Conservation (phyloP, 805 yeast genomes). For the Nakazawaea molendinolei region DNA sequence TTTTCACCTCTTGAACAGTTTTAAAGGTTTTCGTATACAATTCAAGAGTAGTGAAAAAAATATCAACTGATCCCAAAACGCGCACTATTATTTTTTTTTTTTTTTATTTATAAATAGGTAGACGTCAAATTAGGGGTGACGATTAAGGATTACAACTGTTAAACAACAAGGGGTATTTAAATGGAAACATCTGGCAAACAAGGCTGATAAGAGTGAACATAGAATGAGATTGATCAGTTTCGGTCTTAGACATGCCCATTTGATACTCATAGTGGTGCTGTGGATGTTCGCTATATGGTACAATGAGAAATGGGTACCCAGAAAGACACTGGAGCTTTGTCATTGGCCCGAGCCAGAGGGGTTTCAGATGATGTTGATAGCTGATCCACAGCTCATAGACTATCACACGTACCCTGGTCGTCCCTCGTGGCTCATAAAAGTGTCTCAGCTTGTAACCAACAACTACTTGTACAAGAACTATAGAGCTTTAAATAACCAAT, state of each 20-base stretch:
- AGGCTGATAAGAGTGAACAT: not conserved
- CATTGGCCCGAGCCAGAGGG: slow-evolving; percentile 16
- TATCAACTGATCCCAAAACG: no score
- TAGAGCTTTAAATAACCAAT: slow-evolving; percentile 44
- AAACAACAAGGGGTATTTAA: no score
- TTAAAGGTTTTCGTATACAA: no score
- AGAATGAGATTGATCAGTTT: slow-evolving; percentile 8
- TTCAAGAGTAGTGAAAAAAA: no score
- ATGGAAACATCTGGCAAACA: not conserved
- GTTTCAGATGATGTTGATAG: slow-evolving; percentile 38
- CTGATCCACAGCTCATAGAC: slow-evolving; percentile 94
- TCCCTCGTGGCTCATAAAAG: slow-evolving; percentile 39
- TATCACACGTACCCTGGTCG: slow-evolving; percentile 78
- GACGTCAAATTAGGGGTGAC: no score
- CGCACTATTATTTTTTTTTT: no score
- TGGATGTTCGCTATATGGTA: slow-evolving; percentile 5
- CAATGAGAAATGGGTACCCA: slow-evolving; percentile 8
- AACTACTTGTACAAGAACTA: slow-evolving; percentile 76
- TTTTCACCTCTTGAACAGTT: no score
- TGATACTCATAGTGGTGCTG: slow-evolving; percentile 15
- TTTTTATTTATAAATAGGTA: no score
- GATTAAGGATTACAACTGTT: no score
- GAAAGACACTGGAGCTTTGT: not conserved
- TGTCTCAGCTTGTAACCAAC: slow-evolving; percentile 62
- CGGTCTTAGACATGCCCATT: slow-evolving; percentile 14